Base-by-base conservation (phyloP, 2,329 filamentous ascomycete genomes). In the Aaosphaeria pasadenensis region DNA sequence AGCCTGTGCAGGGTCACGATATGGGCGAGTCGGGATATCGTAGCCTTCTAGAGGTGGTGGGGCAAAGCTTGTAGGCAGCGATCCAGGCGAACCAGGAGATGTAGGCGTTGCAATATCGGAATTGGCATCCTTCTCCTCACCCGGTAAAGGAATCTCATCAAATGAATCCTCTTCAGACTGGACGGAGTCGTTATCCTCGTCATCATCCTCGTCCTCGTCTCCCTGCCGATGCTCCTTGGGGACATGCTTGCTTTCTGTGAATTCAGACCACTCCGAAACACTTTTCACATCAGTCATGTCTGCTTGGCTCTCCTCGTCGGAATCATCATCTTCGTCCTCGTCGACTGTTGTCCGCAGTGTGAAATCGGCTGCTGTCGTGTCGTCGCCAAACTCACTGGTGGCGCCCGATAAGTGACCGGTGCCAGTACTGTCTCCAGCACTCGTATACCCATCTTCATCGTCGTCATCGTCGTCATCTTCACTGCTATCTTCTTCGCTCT, bases 221-320 rank as follows among this genome's bases (percentile, higher is more conserved):
- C 72, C 66, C 17, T 47, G 52, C 17, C 53, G 46, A 40, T 62
- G 52, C 3, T 58, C 64, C n/a, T 61, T 58, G 1, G 86, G 84
- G 29, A 89, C 76, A 63, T 91, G 84, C 60, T 86, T 89, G 59
- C 79, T 84, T 24, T 84, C 81, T 2, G 87, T 88, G 64, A 94
- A 95, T 40, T 95, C 90, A 1, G 91, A 95, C 91, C 91, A 96
- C 63, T 88, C 89, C 63, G 87, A 90, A 44, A 85, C 78, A 62
- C 73, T 75, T 48, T 70, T 71, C 33, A 61, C 66, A 35, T 72
- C 71, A 2, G 62, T 69, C 11, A 70, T 62, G 43, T 69, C 66
- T 13, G 52, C 54, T 44, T 63, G 63, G 11, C 56, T 62, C 29
- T 56, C 54, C 17, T 60, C 53, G 13, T 55, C 56, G n/a, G 51